Evolutionary conservation across 129 eudicot species (phyloP).

Genomic region (Artemisia annua): DNA sequence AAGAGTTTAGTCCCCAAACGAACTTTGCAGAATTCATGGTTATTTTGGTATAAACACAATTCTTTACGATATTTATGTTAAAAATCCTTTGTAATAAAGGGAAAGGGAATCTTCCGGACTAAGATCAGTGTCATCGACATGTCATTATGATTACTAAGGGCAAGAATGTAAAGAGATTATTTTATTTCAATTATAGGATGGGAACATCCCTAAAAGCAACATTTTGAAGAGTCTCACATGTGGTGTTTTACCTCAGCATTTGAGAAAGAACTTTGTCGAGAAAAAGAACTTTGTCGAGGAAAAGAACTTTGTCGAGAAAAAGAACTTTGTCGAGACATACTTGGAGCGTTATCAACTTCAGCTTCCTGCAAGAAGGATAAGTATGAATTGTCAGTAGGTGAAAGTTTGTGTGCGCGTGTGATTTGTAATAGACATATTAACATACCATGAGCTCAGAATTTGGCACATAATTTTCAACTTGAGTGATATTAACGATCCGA

Average conservation of each 20-base stretch:
- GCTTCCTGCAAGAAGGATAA: constrained; percentile 51
- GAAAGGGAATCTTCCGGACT: no score
- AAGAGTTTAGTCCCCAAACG: no score
- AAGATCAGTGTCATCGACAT: no score
- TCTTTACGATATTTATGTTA: no score
- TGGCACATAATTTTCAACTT: constrained; percentile 71
- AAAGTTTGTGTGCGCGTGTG: background rate
- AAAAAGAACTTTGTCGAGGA: constrained; percentile 28
- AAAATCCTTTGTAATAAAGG: no score
- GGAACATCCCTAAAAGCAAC: no score
- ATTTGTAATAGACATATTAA: background rate
- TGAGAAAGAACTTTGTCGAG: constrained; percentile 20
- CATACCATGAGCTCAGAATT: constrained; percentile 57
- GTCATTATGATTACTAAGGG: no score
- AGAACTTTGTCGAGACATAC: constrained; percentile 41
- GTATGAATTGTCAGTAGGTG: background rate
- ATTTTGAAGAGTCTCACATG: no score
- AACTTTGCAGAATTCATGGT: no score
- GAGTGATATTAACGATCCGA: constrained; percentile 75
- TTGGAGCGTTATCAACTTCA: constrained; percentile 52
- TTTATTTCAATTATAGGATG: no score
- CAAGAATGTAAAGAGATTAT: no score
- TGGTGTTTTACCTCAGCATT: background rate
- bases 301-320: constrained; percentile 34
- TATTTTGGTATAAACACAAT: no score